Conservation (phyloP, 331 rosid species). For the Malus hybrid region DNA sequence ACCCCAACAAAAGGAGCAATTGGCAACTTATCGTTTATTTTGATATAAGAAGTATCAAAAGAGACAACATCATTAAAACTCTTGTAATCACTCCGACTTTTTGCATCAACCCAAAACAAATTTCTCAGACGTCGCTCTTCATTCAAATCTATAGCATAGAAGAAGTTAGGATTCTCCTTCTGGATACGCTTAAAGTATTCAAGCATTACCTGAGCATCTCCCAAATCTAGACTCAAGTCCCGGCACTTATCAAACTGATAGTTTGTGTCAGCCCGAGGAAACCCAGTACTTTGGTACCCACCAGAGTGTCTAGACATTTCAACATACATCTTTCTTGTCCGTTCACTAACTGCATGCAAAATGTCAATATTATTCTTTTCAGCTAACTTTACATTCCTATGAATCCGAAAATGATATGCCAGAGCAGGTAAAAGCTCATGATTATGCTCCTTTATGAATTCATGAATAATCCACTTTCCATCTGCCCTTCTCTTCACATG, state of each 20-base stretch:
- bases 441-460: constrained; percentile 48
- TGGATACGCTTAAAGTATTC: constrained; percentile 48
- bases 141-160: constrained; percentile 44
- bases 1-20: constrained; percentile 48
- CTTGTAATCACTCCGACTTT: constrained; percentile 40
- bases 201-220: constrained; percentile 43
- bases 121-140: constrained; percentile 48
- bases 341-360: constrained; percentile 53
- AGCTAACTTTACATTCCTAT: constrained; percentile 54
- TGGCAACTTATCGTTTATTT: constrained; percentile 39
- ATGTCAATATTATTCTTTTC: constrained; percentile 61
- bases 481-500: constrained; percentile 45
- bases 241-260: constrained; percentile 36
- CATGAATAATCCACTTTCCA: constrained; percentile 55
- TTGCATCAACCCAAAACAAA: constrained; percentile 52
- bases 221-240: constrained; percentile 37
- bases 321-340: constrained; percentile 48
- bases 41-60: constrained; percentile 37
- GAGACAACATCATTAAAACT: constrained; percentile 39
- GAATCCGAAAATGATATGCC: constrained; percentile 57
- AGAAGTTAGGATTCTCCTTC: constrained; percentile 45
- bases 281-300: constrained; percentile 17
- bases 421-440: constrained; percentile 51
- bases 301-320: constrained; percentile 48
- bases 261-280: constrained; percentile 11